phyloP scores from a whole-genome alignment of 371 early-diverging fungal genomes.

The Chytridium lagenaria region DNA sequence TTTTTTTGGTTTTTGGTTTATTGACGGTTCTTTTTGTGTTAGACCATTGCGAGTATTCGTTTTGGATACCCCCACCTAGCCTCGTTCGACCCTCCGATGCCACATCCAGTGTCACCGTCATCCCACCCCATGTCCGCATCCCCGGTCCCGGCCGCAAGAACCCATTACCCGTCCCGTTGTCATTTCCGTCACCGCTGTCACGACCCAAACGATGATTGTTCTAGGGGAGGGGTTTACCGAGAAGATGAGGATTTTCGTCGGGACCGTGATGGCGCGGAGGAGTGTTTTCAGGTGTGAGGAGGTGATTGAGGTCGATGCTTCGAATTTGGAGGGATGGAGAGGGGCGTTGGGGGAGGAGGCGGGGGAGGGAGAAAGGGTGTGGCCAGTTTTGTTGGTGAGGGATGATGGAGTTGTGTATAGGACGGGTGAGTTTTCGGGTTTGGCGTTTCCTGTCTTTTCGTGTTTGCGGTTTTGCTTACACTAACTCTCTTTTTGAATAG shows the following conservation, averaged over 20 bases:
- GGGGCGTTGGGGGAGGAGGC: not conserved
- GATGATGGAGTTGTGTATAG: slow-evolving; percentile 21
- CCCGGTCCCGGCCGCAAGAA: not conserved
- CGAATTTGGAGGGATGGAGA: not conserved
- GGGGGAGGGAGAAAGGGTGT: not conserved
- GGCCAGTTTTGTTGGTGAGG: slow-evolving; percentile 16
- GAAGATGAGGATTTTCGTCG: not conserved
- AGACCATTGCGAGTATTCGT: slow-evolving; percentile 2
- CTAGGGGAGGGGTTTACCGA: not conserved
- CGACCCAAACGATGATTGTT: not conserved
- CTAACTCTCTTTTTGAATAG: too few relatives aligned
- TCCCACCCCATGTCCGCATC: not conserved
- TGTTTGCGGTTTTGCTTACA: too few relatives aligned
- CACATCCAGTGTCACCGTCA: not conserved
- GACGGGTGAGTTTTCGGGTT: slow-evolving; percentile 18
- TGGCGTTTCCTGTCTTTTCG: too few relatives aligned
- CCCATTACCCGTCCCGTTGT: slow-evolving; percentile 6
- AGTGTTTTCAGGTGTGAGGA: not conserved
- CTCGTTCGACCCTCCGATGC: not conserved
- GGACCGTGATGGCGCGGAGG: not conserved
- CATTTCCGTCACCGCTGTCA: not conserved
- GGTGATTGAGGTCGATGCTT: not conserved
- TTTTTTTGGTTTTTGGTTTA: not conserved
- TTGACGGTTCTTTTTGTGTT: too few relatives aligned
- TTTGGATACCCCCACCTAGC: slow-evolving; percentile 16